Percentiles rank a stretch among this genome's conserved stretches.
Evolutionary conservation across 1,284 basidiomycete species (phyloP).

Genomic region (Takashimella koratensis): DNA sequence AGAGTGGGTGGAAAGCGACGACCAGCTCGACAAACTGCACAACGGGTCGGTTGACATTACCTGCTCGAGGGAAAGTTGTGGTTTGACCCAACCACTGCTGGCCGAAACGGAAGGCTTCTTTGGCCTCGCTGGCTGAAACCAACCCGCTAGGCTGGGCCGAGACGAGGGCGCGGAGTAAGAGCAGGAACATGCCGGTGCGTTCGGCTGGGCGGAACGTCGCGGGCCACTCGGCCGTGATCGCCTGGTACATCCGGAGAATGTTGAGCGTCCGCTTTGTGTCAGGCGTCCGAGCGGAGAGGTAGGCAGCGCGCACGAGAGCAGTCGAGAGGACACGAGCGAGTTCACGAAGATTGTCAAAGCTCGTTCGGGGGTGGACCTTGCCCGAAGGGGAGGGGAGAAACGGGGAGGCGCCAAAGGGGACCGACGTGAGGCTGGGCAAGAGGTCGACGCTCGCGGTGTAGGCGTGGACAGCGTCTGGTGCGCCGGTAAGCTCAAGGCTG

Average conservation of each 20-base stretch:
- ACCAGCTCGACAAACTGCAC: constrained; percentile 79
- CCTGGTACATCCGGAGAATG: constrained; percentile 63
- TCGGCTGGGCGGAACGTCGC: constrained; percentile 67
- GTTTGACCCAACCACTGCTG: constrained; percentile 61
- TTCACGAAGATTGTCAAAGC: constrained; percentile 42
- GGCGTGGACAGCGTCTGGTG: constrained; percentile 24
- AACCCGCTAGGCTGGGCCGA: constrained; percentile 6
- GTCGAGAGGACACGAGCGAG: constrained; percentile 40
- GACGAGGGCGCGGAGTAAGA: constrained; percentile 70
- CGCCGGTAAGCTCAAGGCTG: constrained; percentile 29
- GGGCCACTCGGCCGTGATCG: constrained; percentile 65
- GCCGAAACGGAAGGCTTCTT: constrained; percentile 65
- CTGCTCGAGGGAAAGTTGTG: constrained; percentile 78
- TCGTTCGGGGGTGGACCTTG: constrained; percentile 8
- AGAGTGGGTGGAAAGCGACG: constrained; percentile 69
- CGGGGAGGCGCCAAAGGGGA: constrained; percentile 22
- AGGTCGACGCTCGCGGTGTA: constrained; percentile 31
- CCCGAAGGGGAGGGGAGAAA: constrained; percentile 20
- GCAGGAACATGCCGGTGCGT: constrained; percentile 62
- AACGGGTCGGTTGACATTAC: constrained; percentile 72
- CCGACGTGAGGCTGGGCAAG: constrained; percentile 11
- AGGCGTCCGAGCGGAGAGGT: constrained; percentile 47
- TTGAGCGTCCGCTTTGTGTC: constrained; percentile 47
- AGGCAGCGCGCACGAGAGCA: constrained; percentile 41
- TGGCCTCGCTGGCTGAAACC: constrained; percentile 51